Percentiles rank a stretch among this genome's conserved stretches.
These are phyloP conservation scores for Leccinum barrowsii DNA, from an alignment of 768 basidiomycete species.

Conservation along the genomic window DNA sequence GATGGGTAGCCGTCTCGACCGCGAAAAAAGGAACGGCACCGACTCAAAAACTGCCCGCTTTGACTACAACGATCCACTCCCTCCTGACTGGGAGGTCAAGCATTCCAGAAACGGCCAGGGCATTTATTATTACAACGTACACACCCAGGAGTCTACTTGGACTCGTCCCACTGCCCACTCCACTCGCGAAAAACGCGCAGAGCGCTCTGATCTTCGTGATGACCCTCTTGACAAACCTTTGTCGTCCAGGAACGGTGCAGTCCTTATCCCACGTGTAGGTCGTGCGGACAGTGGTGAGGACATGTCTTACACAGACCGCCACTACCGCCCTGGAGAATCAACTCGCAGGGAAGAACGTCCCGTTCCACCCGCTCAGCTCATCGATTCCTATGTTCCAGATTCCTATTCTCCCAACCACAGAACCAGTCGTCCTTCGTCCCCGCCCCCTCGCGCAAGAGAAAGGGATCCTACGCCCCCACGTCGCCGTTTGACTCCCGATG, in stretches of 20 bases:
- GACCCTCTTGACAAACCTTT: conserved; percentile 26
- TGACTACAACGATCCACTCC: conserved; percentile 38
- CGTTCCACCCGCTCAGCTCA: conserved; percentile 16
- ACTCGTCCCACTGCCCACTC: conserved; percentile 40
- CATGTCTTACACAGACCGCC: conserved; percentile 59
- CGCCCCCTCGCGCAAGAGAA: conserved; percentile 25
- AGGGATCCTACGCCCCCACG: conserved; percentile 22
- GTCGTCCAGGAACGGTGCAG: conserved; percentile 22
- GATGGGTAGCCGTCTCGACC: conserved; percentile 47
- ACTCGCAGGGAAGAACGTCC: conserved; percentile 29
- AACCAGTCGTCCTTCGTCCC: conserved; percentile 18
- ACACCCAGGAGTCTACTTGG: conserved; percentile 59
- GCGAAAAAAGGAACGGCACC: conserved; percentile 42
- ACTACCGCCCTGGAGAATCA: conserved; percentile 53
- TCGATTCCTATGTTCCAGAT: conserved; percentile 29
- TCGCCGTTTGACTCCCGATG: conserved; percentile 20
- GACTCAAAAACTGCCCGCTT: conserved; percentile 19
- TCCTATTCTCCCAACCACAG: conserved; percentile 24
- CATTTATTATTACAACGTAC: conserved; percentile 56
- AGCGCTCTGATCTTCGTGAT: conserved; percentile 26
- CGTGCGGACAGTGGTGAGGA: conserved; percentile 24
- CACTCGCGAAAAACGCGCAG: conserved; percentile 22
- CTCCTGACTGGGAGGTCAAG: conserved; percentile 60
- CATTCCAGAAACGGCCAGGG: conserved; percentile 46
- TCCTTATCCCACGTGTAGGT: conserved; percentile 26